A percentile compares a stretch with the other conserved stretches of the same genome.
Conservation (phyloP, 2,329 filamentous ascomycete genomes). For the Xylaria digitata region DNA sequence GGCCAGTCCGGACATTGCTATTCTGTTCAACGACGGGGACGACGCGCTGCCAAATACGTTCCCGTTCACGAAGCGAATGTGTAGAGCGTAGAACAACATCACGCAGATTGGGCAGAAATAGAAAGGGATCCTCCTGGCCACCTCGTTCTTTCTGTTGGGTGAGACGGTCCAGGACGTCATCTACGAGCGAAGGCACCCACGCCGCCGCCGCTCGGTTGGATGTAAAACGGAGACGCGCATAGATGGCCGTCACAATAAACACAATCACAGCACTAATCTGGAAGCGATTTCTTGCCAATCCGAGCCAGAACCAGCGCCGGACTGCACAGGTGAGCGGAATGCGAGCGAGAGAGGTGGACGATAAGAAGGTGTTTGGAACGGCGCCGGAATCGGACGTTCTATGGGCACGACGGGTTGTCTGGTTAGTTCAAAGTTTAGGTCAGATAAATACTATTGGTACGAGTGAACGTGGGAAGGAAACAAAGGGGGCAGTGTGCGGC, state of each 20-base stretch:
- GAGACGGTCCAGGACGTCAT: constrained; percentile 84
- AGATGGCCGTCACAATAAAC: constrained; percentile 64
- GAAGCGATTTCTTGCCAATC: constrained; percentile 88
- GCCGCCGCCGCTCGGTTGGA: constrained; percentile 73
- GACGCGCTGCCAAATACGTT: constrained; percentile 86
- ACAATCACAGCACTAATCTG: constrained; percentile 76
- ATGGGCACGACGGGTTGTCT: constrained; percentile 78
- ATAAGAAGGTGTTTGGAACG: constrained; percentile 73
- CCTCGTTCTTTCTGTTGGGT: constrained; percentile 87
- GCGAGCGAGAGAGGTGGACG: constrained; percentile 89
- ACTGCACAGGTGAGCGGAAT: constrained; percentile 86
- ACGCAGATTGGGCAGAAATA: constrained; percentile 88
- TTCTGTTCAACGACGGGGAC: constrained; percentile 90
- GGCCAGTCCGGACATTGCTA: constrained; percentile 82
- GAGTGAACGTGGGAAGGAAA: constrained; percentile 31
- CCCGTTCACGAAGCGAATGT: constrained; percentile 79
- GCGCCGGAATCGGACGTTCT: constrained; percentile 75
- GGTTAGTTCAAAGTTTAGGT: constrained; percentile 77
- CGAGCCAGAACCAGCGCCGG: constrained; percentile 80
- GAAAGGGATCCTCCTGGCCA: constrained; percentile 73
- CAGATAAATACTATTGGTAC: constrained; percentile 55
- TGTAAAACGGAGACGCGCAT: constrained; percentile 72
- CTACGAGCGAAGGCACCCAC: constrained; percentile 84
- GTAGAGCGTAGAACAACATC: constrained; percentile 90
- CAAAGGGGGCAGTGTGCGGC: constrained; percentile 36